Evolutionary conservation across 169 alveolate genomes (phyloP).

Genomic region (Cryptosporidium sp.): DNA sequence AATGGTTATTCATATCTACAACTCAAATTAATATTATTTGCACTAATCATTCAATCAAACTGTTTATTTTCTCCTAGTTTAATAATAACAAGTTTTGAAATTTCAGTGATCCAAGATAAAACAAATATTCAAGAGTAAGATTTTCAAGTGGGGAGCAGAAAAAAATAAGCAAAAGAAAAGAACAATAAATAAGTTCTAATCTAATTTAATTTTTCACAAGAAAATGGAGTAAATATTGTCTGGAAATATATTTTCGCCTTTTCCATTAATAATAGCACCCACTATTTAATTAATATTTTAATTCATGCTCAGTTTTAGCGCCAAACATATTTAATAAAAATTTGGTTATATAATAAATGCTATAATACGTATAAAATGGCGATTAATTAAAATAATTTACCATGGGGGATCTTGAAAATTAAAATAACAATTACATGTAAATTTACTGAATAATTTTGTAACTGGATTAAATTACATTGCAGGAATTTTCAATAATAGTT

Average conservation of each 20-base stretch:
- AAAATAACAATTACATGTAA: neutral
- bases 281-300: too few relatives aligned
- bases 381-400: neutral
- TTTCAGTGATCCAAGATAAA: neutral
- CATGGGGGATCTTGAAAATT: neutral
- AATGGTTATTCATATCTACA: neutral
- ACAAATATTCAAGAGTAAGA: neutral
- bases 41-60: too few relatives aligned
- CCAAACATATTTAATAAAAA: neutral
- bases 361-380: neutral
- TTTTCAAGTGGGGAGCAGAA: neutral
- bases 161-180: neutral
- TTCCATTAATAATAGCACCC: neutral
- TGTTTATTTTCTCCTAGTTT: too few relatives aligned
- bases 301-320: neutral
- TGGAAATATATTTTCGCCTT: too few relatives aligned
- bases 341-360: too few relatives aligned
- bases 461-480: neutral
- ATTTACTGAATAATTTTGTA: too few relatives aligned
- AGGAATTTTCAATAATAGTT: too few relatives aligned
- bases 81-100: neutral
- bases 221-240: too few relatives aligned
- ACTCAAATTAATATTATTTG: neutral
- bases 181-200: too few relatives aligned
- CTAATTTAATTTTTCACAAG: too few relatives aligned